Base-by-base conservation (phyloP, 2,329 filamentous ascomycete species). In the Colletotrichum sp. region DNA sequence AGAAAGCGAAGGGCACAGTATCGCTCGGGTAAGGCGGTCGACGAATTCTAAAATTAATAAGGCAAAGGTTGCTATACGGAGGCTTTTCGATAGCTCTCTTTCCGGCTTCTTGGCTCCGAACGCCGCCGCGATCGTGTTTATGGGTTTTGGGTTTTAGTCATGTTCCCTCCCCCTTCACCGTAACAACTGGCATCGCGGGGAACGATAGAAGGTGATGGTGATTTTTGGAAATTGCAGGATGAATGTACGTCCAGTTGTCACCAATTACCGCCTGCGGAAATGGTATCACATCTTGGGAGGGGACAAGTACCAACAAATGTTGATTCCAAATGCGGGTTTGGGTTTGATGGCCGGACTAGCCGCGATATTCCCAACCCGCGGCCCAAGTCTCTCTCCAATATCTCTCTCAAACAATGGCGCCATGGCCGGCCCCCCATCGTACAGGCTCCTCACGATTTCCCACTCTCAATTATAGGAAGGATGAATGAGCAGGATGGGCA, bases 11-110 rank as follows among this genome's bases (percentile, higher is more conserved):
- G 44, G n/a, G 44, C n/a, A 52, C 44, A 13, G 44, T 21, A 52
- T 62, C 28, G 32, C 57, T 72, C 64, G 44, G 44, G 57, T 76
- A 28, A 44, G 70, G 73, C 73, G 70, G 70, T 60, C 59, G 70
- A 69, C 18, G 24, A 24, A 18, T 59, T 34, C 64, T 73, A 69
- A 73, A 69, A 72, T 75, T 63, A 63, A 52, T 6, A 21, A 52
- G n/a, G n/a, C 3, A 52, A 52, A 55, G 30, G 24, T 18, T n/a
- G 10, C 32, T 44, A 68, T 60, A 36, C 70, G 70, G 44, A 7
- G 44, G 44, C n/a, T 52, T 52, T 52, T 52, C 44, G 44, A 52
- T 52, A 52, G 44, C 44, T 52, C 44, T 52, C 44, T 21, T 52
- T 24, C 44, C 44, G 44, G 44, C 44, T 21, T 52, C 44, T 52